Conservation (phyloP, 1,284 basidiomycete genomes). For the Ganoderma multipileum region DNA sequence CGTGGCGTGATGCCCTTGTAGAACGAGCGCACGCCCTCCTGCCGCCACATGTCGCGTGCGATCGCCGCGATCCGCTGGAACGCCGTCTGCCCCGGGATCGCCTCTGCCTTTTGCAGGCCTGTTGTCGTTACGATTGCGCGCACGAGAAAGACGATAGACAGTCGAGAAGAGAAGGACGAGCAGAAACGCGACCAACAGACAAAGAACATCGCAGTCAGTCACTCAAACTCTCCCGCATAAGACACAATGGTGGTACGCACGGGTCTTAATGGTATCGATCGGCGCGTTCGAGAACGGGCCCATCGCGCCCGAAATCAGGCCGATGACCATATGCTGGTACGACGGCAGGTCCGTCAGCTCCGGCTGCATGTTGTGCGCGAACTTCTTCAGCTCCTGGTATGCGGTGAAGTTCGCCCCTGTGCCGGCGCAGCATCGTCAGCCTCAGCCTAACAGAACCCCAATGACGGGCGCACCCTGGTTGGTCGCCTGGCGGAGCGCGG, state of each 20-base stretch:
- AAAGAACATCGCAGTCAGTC: neutral
- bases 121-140: constrained; percentile 2
- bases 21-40: constrained; percentile 90
- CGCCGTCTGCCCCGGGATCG: constrained; percentile 81
- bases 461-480: constrained; percentile 80
- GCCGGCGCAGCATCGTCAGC: neutral
- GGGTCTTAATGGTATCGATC: constrained; percentile 97
- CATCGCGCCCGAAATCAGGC: constrained; percentile 96
- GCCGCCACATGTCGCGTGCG: constrained; percentile 90
- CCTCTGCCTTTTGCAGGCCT: constrained; percentile 88
- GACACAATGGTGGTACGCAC: constrained; percentile 50
- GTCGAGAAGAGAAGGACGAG: neutral
- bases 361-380: constrained; percentile 82
- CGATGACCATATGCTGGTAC: constrained; percentile 95
- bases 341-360: constrained; percentile 81
- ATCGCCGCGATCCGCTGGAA: constrained; percentile 81
- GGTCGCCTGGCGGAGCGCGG: constrained; percentile 95
- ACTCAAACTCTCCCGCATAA: neutral
- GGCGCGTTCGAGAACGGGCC: constrained; percentile 98
- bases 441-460: neutral
- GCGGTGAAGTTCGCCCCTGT: constrained; percentile 97
- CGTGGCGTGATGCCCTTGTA: constrained; percentile 98
- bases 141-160: too few relatives aligned
- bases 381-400: constrained; percentile 95
- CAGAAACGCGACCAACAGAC: neutral